Evolutionary conservation across 371 early-diverging fungal species (phyloP), one percentile per base, ranked within the genome.

Genomic region (Mucor sp.): DNA sequence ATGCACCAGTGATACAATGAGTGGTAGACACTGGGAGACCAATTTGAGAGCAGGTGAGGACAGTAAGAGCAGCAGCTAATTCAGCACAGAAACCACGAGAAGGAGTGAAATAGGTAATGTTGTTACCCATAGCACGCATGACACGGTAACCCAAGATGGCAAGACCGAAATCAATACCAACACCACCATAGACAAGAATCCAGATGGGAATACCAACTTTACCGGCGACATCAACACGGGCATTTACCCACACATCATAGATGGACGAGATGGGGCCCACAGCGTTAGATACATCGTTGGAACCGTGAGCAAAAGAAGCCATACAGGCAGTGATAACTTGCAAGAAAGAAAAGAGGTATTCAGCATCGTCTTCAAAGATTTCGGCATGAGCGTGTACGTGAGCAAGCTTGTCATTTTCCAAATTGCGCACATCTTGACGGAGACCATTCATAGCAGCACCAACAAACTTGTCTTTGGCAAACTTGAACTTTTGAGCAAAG

Each of bases 271-370:
- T 69, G 3, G 96, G 95, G 17, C 96, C 95, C 56, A 94, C 86
- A 37, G 94, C 94, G 69, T 95, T 95, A 63, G 95, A 89, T 11
- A 95, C 93, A 75, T 95, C 95, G 74, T 95, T 95, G 53, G 93
- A 90, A 60, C 96, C 96, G 80, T 95, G 96, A 56, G 93, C 89
- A 78, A 95, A 95, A 53, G 94, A 95, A 19, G 94, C 89, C 60
- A 93, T 87, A 66, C 89, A 84, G n/a, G 95, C 91, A 9, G 95
- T 94, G 58, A 93, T 73, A 67, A 95, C 85, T 77, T 95, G 96
- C 37, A 95, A 83, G 75, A 92, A 90, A 8, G 91, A 89, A 85
- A 91, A 95, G 63, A 95, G 85, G 60, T 88, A 84, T 75, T 95
- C 96, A 33, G 93, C 92, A 63, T 92, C 85, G 68, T 82, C 80